Conservation (phyloP, 2,329 filamentous ascomycete genomes). For the Immersiporthe knoxdaviesiana region DNA sequence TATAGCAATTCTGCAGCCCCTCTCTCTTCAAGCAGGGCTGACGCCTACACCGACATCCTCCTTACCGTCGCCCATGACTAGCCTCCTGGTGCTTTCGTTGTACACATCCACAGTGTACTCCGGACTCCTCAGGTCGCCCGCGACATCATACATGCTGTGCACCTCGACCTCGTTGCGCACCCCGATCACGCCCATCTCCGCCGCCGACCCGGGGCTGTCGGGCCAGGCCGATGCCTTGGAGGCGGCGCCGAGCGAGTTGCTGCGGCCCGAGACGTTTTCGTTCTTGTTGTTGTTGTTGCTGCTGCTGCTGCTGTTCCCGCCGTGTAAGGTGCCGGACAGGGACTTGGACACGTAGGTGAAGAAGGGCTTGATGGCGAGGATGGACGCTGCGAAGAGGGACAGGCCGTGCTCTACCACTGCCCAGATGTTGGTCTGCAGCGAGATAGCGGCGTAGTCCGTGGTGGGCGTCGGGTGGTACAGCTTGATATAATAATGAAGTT, state of each 20-base stretch:
- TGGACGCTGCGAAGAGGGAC: constrained; percentile 26
- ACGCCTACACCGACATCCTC: not conserved
- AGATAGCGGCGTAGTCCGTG: constrained; percentile 2
- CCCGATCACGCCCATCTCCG: constrained; percentile 22
- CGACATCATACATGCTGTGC: constrained; percentile 11
- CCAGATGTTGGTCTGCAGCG: constrained; percentile 24
- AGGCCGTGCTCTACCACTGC: constrained; percentile 25
- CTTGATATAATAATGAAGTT: constrained; percentile 20
- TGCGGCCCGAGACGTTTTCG: not conserved
- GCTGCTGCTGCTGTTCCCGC: constrained; percentile 11
- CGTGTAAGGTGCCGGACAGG: constrained; percentile 9
- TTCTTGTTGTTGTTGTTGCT: constrained; percentile 8
- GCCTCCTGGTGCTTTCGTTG: constrained; percentile 20
- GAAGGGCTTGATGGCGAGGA: constrained; percentile 26
- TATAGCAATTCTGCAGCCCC: not conserved
- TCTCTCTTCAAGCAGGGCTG: not conserved
- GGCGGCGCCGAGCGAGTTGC: not conserved
- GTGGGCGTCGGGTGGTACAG: constrained; percentile 12
- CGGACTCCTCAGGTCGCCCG: not conserved
- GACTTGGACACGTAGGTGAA: constrained; percentile 13
- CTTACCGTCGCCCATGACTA: constrained; percentile 12
- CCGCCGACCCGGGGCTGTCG: constrained; percentile 3
- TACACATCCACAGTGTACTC: constrained; percentile 21
- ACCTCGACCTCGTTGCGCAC: constrained; percentile 20
- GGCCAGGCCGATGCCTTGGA: constrained; percentile 21